Evolutionary conservation across 2,329 filamentous ascomycete species (phyloP).

Genomic region (Nigrospora sphaerica): DNA sequence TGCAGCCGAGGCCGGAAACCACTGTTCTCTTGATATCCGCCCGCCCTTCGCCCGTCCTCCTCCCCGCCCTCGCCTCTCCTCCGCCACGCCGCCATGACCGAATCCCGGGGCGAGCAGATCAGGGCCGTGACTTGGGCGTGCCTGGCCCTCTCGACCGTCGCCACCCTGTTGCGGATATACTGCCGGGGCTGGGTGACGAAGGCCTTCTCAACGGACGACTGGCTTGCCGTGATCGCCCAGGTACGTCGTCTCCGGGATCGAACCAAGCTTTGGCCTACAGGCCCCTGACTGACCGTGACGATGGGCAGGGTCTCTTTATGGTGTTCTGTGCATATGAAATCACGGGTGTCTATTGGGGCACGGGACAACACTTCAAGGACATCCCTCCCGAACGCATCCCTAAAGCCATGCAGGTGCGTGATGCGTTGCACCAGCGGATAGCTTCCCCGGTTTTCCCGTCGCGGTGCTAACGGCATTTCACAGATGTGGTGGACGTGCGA

Average conservation of each 20-base stretch:
- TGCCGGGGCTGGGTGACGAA: slow-evolving; percentile 24
- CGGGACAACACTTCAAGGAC: slow-evolving; percentile 14
- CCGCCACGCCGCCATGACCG: neutral
- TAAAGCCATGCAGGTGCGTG: slow-evolving; percentile 16
- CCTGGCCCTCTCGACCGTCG: slow-evolving; percentile 24
- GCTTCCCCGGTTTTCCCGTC: no score
- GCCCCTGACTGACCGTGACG: no score
- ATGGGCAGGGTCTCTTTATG: slow-evolving; percentile 12
- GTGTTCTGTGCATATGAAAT: slow-evolving; percentile 19
- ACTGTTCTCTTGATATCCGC: no score
- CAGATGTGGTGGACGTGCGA: slow-evolving; percentile 33
- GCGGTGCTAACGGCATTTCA: no score
- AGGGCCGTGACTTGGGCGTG: slow-evolving; percentile 21
- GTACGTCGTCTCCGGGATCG: slow-evolving; percentile 8
- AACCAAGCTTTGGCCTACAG: no score
- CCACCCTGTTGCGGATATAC: slow-evolving; percentile 21
- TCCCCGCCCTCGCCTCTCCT: neutral
- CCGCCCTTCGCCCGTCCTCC: no score
- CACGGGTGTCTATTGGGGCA: slow-evolving; percentile 18
- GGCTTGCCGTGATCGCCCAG: slow-evolving; percentile 23
- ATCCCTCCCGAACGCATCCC: slow-evolving; percentile 11
- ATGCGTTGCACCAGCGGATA: no score
- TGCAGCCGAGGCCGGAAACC: no score
- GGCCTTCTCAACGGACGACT: slow-evolving; percentile 24
- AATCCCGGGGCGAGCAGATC: slow-evolving; percentile 17